A percentile compares a stretch with the other conserved stretches of the same genome.
phyloP scores from a whole-genome alignment of 495 filamentous ascomycete genomes.

The Tuber calosporum region DNA sequence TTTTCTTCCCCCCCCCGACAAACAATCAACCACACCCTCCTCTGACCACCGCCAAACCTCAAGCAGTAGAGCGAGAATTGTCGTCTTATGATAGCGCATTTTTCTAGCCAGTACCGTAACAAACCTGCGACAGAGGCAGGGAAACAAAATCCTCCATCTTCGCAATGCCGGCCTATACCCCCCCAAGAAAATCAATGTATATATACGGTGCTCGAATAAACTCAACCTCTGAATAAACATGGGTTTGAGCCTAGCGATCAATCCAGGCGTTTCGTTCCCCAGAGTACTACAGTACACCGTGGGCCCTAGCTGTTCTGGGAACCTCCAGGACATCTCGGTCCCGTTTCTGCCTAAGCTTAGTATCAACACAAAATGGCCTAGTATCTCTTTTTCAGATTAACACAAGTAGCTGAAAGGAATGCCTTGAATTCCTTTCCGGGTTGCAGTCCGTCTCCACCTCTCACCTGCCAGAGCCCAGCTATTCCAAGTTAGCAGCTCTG shows the following conservation, averaged over 20 bases:
- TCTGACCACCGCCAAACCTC: neutral
- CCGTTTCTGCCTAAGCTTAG: neutral
- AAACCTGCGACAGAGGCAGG: neutral
- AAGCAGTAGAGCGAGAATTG: neutral
- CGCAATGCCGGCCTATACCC: neutral
- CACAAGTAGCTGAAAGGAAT: neutral
- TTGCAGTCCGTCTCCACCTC: constrained; percentile 10
- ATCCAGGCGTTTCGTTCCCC: neutral
- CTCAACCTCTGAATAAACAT: neutral
- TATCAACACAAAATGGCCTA: neutral
- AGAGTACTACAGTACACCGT: neutral
- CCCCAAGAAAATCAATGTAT: neutral
- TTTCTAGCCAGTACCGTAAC: neutral
- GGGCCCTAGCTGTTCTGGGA: neutral
- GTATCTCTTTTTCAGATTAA: neutral
- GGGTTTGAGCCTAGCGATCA: neutral
- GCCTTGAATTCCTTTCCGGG: neutral
- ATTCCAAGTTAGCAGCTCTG: neutral
- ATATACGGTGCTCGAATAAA: neutral
- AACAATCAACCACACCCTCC: neutral
- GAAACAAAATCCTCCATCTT: neutral
- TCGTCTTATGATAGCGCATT: neutral
- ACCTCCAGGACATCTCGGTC: constrained; percentile 7
- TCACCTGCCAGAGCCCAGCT: neutral
- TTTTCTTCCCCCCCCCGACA: too few species aligned